Conservation (phyloP, 1,284 basidiomycete species). For the Papiliotrema flavescens region DNA sequence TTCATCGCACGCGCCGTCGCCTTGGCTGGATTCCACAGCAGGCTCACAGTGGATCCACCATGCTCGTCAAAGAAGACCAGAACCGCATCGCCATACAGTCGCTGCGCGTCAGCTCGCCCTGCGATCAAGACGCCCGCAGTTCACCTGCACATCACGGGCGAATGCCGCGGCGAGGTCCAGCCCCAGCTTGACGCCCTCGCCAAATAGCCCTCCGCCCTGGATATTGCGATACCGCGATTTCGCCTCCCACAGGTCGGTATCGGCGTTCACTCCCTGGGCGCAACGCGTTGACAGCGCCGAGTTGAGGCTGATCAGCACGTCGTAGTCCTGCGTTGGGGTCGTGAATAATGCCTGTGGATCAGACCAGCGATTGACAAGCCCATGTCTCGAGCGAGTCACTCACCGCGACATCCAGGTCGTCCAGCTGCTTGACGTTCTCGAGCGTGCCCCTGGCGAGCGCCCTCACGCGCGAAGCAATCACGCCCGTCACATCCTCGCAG, state of each 20-base stretch:
- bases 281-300: too few species aligned
- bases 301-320: slow-evolving; percentile 78
- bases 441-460: slow-evolving; percentile 68
- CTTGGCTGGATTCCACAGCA: slow-evolving; percentile 75
- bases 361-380: too few species aligned
- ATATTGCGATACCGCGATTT: slow-evolving; percentile 31
- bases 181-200: slow-evolving; percentile 55
- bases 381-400: too few species aligned
- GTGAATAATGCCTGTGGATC: slow-evolving; percentile 67
- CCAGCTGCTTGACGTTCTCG: slow-evolving; percentile 22
- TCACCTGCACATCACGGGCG: slow-evolving; percentile 66
- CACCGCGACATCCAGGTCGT: slow-evolving; percentile 35
- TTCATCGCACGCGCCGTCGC: slow-evolving; percentile 61
- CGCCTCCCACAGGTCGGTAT: slow-evolving; percentile 44
- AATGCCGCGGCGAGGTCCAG: slow-evolving; percentile 77
- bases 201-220: slow-evolving; percentile 12
- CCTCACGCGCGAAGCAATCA: slow-evolving; percentile 67
- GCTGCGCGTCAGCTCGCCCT: slow-evolving; percentile 47
- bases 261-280: slow-evolving; percentile 52
- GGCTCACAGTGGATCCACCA: slow-evolving; percentile 76
- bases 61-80: slow-evolving; percentile 80
- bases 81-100: slow-evolving; percentile 71
- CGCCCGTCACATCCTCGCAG: slow-evolving; percentile 60
- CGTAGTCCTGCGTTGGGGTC: slow-evolving; percentile 79
- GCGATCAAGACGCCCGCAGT: slow-evolving; percentile 19